A percentile compares a stretch with the other conserved stretches of the same genome.
These are phyloP conservation scores for Pulveroboletus sp. DNA, from an alignment of 768 basidiomycete species.

Conservation along the genomic window DNA sequence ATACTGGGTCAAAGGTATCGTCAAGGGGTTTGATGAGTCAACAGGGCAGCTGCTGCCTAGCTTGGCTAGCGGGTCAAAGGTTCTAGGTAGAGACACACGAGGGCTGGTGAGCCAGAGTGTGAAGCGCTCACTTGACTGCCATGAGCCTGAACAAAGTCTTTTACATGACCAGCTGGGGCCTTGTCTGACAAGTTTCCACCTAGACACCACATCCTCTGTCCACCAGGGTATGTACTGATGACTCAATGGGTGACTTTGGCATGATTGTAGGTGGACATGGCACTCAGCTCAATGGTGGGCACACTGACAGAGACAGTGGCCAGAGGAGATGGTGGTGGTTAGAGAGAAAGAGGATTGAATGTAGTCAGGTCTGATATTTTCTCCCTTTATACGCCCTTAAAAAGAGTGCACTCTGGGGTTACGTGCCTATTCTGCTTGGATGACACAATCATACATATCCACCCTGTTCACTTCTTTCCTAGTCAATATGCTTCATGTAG, in stretches of 20 bases:
- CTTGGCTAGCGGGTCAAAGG: no score
- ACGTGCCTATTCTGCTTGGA: slow-evolving; percentile 18
- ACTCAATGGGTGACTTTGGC: slow-evolving; percentile 62
- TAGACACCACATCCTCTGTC: slow-evolving; percentile 31
- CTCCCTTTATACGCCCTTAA: slow-evolving; percentile 23
- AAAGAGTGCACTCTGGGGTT: slow-evolving; percentile 30
- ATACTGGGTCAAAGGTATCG: no score
- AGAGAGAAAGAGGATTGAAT: slow-evolving; percentile 10
- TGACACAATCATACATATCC: neutral
- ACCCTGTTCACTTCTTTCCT: neutral
- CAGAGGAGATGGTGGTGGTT: slow-evolving; percentile 20
- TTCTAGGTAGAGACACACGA: neutral
- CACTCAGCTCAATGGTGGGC: slow-evolving; percentile 1
- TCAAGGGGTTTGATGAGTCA: no score
- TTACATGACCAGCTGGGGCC: slow-evolving; percentile 73
- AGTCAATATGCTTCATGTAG: no score
- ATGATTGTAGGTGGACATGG: slow-evolving; percentile 47
- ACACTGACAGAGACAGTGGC: slow-evolving; percentile 5
- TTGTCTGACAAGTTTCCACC: slow-evolving; percentile 91
- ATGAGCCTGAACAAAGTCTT: slow-evolving; percentile 87
- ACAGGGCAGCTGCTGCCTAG: neutral
- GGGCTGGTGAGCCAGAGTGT: slow-evolving; percentile 15
- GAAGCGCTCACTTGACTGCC: slow-evolving; percentile 80
- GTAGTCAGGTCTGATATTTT: slow-evolving; percentile 16
- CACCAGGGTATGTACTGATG: slow-evolving; percentile 44